Conservation (phyloP, 2,329 filamentous ascomycete genomes). For the Cladosporium sp. region DNA sequence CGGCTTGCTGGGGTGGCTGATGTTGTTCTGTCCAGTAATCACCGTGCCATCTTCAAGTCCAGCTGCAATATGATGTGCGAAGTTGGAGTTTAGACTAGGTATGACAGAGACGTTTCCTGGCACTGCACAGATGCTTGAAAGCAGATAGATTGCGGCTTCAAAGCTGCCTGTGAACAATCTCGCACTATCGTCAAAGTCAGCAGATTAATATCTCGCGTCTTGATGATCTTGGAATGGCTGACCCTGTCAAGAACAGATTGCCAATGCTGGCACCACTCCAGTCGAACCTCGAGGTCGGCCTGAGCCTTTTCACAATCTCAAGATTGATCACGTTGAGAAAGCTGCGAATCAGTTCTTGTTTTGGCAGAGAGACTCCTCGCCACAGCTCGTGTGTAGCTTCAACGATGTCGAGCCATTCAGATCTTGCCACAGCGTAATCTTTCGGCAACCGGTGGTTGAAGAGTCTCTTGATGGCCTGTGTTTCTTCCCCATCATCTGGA, state of each 20-base stretch:
- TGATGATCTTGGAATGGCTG: conserved; percentile 25
- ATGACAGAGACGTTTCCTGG: conserved; percentile 70
- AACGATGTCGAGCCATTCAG: conserved; percentile 84
- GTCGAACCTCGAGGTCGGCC: conserved; percentile 43
- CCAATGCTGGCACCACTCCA: conserved; percentile 46
- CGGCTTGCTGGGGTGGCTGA: conserved; percentile 72
- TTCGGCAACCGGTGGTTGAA: conserved; percentile 81
- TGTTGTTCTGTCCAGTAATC: conserved; percentile 88
- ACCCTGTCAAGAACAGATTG: conserved; percentile 46
- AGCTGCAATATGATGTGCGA: conserved; percentile 89
- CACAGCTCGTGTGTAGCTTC: conserved; percentile 75
- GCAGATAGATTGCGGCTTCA: conserved; percentile 84
- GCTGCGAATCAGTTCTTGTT: conserved; percentile 47
- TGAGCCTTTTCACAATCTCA: conserved; percentile 43
- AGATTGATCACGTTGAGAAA: conserved; percentile 46
- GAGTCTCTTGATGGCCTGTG: conserved; percentile 68
- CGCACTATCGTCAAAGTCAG: conserved; percentile 53
- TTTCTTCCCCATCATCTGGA: conserved; percentile 58
- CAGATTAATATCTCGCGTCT: conserved; percentile 31
- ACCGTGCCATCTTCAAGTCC: conserved; percentile 67
- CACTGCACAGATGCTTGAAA: conserved; percentile 81
- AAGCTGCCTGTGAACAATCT: conserved; percentile 88
- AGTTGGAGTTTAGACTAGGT: conserved; percentile 89
- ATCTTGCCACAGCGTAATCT: conserved; percentile 54
- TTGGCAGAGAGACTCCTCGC: conserved; percentile 46